Evolutionary conservation across 768 basidiomycete species (phyloP), one percentile per base, ranked within the genome.

Genomic region (Amanita inopinata): DNA sequence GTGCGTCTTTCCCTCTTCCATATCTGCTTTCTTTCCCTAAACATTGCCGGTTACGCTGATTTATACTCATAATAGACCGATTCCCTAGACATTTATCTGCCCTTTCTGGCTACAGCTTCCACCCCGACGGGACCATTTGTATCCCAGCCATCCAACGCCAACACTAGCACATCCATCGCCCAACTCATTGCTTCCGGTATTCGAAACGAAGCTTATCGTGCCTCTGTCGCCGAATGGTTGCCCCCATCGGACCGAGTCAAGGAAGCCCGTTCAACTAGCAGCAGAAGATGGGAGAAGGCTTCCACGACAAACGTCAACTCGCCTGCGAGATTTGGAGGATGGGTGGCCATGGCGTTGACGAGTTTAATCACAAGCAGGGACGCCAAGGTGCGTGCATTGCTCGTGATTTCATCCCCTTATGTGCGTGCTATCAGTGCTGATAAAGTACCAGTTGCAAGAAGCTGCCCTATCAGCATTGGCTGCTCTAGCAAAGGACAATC

Each of bases 251-350:
- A 84, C 15, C 63, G 81, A 15, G 54, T 64, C 30, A 70, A 65
- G 47, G 35, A 44, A 2, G 5, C 17, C 1, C 33, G 43, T 2
- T 78, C 68, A 18, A 78, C 71, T 48, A 67, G 67, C 2, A 74
- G 74, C 46, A 69, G 85, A 1, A 81, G 84, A 3, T 89, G 85
- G 85, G 85, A 88, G 61, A 80, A 78, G 53, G 62, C 70, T 0
- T 66, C 70, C 0, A 51, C 64, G 0, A 56, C 56, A 10, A 59
- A 60, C 18, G 60, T 63, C 3, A 63, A 58, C 8, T 62, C 69
- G 2, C 57, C 67, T 0, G 60, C 59, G 17, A 63, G 63, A 24
- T 63, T 68, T 19, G 75, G 78, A 5, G 73, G 74, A 0, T 83
- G 83, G 80, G 73, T 76, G 5, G 69, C 73, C 2, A 61, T 73